Evolutionary conservation across 352 stramenopile genomes (phyloP).

Genomic region (Globisporangium alternatum): DNA sequence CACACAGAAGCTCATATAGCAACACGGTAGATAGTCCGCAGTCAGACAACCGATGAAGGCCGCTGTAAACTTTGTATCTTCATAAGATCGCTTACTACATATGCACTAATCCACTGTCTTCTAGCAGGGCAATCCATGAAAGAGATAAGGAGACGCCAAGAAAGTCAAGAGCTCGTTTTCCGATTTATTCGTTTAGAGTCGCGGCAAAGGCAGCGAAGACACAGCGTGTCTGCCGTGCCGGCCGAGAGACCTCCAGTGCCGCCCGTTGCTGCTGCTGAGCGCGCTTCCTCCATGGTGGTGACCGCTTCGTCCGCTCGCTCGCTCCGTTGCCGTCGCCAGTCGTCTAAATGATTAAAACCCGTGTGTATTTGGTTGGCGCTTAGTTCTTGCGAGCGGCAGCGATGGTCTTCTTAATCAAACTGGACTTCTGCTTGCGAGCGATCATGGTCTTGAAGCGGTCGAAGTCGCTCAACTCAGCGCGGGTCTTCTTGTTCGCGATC

Average conservation of each 20-base stretch:
- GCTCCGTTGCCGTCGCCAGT: background rate
- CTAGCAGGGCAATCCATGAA: background rate
- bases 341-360: slow-evolving; percentile 18
- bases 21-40: too few relatives aligned
- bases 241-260: background rate
- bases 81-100: too few relatives aligned
- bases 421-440: slow-evolving; percentile 97
- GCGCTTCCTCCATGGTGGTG: background rate
- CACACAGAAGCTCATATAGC: too few relatives aligned
- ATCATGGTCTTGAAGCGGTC: slow-evolving; percentile 99
- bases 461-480: slow-evolving; percentile 95
- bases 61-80: too few relatives aligned
- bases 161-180: slow-evolving; percentile 22
- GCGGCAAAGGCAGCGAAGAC: background rate
- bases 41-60: too few relatives aligned
- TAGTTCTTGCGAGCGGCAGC: slow-evolving; percentile 81
- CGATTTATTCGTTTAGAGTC: slow-evolving; percentile 22
- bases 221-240: background rate
- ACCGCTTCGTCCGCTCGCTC: background rate
- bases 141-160: background rate
- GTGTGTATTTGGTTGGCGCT: slow-evolving; percentile 15
- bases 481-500: slow-evolving; percentile 95
- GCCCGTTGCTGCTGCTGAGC: background rate
- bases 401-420: slow-evolving; percentile 91
- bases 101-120: too few relatives aligned